Evolutionary conservation across 2,329 filamentous ascomycete species (phyloP), one percentile per base, ranked within the genome.

Genomic region (Aspergillus fumigatus): DNA sequence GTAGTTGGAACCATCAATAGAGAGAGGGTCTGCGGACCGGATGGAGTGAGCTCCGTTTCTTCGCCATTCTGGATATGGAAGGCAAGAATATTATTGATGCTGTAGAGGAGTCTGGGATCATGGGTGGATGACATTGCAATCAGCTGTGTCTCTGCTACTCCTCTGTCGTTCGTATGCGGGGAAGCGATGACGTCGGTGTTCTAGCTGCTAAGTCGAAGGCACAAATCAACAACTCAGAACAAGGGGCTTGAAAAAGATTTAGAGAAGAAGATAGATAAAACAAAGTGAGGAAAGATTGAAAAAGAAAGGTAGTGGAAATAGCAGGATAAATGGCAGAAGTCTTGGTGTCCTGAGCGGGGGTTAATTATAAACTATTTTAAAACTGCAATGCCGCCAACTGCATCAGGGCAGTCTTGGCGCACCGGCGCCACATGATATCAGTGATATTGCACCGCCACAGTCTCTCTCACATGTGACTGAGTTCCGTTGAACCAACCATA

Each of bases 1-100:
- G 88, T 88, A 3, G 93, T 97, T 6, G 93, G 93, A 19, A 97
- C 93, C 93, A 97, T 97, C 67, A 97, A 78, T 55, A 97, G 82
- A 23, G 93, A 96, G 53, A 99, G 82, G 0, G 92, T 97, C 77
- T 97, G 92, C 19, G 92, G 88, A 1, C 92, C 92, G 1, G 89
- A 88, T 0, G 89, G 86, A 14, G 91, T 97, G 67, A 99, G 85
- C 14, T 85, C 83, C 55, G 88, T 80, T 75, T 97, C 92, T 65
- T 88, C 84, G 74, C 94, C 93, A 82, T 96, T 85, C 73, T 91
- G 85, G 59, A 97, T 86, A 71, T 97, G 91, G 77, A 91, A 96
- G 62, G 93, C 94, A 62, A 87, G 88, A 69, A 99, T 93, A 78
- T 91, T 91, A 64, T 88, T 86, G 71, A 97, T 67, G 61, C 71